Evolutionary conservation across 768 basidiomycete species (phyloP).

Genomic region (Nidula microcarpa): DNA sequence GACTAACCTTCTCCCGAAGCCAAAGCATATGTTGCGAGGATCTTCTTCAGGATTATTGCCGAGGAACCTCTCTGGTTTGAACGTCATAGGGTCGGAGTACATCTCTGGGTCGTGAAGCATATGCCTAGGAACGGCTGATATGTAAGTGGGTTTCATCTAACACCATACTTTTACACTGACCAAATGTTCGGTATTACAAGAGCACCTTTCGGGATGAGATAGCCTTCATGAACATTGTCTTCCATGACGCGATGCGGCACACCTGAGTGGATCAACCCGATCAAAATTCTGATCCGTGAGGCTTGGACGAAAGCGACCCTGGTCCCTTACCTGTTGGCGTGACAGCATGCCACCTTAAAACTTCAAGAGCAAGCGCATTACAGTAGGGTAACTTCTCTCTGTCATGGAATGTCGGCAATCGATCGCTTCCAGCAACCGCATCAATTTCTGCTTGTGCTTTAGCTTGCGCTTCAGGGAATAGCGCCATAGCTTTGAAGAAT

Average conservation of each 20-base stretch:
- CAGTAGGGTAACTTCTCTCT: slow-evolving; percentile 36
- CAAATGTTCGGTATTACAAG: slow-evolving; percentile 30
- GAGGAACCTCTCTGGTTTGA: slow-evolving; percentile 47
- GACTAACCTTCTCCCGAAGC: slow-evolving; percentile 47
- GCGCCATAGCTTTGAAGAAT: slow-evolving; percentile 35
- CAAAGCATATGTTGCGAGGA: slow-evolving; percentile 44
- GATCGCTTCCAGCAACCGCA: slow-evolving; percentile 31
- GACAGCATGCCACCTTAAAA: slow-evolving; percentile 30
- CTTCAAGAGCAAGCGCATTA: slow-evolving; percentile 33
- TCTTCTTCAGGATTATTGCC: slow-evolving; percentile 35
- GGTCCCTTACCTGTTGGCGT: slow-evolving; percentile 22
- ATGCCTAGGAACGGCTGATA: slow-evolving; percentile 18
- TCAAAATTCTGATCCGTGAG: too few species aligned
- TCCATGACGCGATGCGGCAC: slow-evolving; percentile 39
- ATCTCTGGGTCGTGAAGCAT: slow-evolving; percentile 38
- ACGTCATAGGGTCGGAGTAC: slow-evolving; percentile 40
- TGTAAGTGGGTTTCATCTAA: background rate
- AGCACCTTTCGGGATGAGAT: slow-evolving; percentile 39
- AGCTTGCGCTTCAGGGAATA: slow-evolving; percentile 31
- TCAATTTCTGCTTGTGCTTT: slow-evolving; percentile 44
- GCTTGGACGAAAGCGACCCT: background rate
- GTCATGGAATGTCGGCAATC: slow-evolving; percentile 37
- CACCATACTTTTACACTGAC: slow-evolving; percentile 6
- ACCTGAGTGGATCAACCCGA: slow-evolving; percentile 8
- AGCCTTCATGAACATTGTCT: slow-evolving; percentile 40